Percentiles rank a stretch among this genome's conserved stretches.
These are phyloP conservation scores for Ophiostoma ulmi DNA, from an alignment of 2,329 filamentous ascomycete species.

Conservation along the genomic window DNA sequence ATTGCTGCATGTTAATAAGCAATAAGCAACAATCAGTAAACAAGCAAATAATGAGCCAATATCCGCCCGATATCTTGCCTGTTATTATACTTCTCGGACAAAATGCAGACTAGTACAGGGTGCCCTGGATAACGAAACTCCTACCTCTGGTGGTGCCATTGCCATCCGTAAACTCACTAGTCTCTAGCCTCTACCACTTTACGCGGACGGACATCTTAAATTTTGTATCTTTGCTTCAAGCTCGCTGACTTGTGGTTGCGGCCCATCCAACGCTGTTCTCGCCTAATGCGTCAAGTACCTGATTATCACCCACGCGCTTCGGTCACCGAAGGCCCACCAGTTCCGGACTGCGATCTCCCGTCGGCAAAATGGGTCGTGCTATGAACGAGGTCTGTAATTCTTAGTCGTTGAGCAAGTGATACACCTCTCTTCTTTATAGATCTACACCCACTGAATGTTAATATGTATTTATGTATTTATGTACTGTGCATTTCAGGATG, in stretches of 20 bases:
- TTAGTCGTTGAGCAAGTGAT: not conserved
- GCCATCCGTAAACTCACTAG: not conserved
- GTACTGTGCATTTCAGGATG: not conserved
- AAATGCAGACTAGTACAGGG: not conserved
- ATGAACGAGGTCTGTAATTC: conserved; percentile 21
- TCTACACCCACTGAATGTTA: not conserved
- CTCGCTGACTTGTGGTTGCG: conserved; percentile 21
- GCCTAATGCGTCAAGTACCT: conserved; percentile 37
- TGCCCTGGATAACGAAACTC: not conserved
- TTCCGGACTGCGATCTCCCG: conserved; percentile 36
- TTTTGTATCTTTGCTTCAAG: not conserved
- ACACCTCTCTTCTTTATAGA: not conserved
- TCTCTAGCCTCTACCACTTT: not conserved
- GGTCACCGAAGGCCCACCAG: conserved; percentile 41
- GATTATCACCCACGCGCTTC: conserved; percentile 39
- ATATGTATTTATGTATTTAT: not conserved
- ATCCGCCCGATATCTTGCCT: not conserved
- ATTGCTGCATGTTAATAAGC: not conserved
- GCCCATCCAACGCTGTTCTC: conserved; percentile 18
- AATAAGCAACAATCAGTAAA: not conserved
- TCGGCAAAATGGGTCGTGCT: conserved; percentile 31
- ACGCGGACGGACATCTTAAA: not conserved
- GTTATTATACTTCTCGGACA: not conserved
- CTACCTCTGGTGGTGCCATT: not conserved
- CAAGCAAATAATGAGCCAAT: not conserved